Percentiles rank a stretch among this genome's conserved stretches.
These are phyloP conservation scores for Hypericum androsaemum DNA, from an alignment of 345 rosid species.

Conservation along the genomic window DNA sequence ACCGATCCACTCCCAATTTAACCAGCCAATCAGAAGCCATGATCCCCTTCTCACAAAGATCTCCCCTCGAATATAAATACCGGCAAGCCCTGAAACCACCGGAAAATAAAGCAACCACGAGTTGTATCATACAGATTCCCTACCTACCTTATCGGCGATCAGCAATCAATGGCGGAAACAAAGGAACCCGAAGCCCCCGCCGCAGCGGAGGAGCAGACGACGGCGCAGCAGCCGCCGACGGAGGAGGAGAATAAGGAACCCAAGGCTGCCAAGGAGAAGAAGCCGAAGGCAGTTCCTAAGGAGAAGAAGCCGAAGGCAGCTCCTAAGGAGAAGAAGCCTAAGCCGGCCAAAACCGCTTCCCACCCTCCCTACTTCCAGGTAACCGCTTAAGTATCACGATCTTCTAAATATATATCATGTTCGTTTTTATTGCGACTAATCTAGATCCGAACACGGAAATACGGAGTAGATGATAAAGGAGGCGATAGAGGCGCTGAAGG, in stretches of 20 bases:
- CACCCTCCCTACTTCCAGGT: constrained; percentile 89
- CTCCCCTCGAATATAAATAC: constrained; percentile 26
- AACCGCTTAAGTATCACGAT: neutral
- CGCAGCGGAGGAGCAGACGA: neutral
- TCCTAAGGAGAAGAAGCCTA: constrained; percentile 34
- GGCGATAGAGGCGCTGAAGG: constrained; percentile 48
- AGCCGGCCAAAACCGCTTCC: constrained; percentile 33
- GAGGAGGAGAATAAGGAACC: constrained; percentile 14
- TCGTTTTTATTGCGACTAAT: neutral
- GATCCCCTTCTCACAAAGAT: constrained; percentile 4
- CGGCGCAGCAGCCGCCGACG: constrained; percentile 9
- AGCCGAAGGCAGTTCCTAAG: constrained; percentile 20
- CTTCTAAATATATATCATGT: neutral
- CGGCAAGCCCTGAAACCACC: neutral
- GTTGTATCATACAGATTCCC: fast-evolving
- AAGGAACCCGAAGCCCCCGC: constrained; percentile 26
- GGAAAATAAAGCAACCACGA: neutral
- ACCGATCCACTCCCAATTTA: constrained; percentile 19
- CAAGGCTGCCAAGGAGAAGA: constrained; percentile 1
- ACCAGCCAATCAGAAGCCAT: constrained; percentile 19
- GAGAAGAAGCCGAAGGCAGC: constrained; percentile 26
- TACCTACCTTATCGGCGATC: neutral
- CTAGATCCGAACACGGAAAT: neutral
- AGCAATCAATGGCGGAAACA: constrained; percentile 17
- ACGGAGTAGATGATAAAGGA: constrained; percentile 63